Base-by-base conservation (phyloP, 345 rosid genomes). In the rapeseed (Brassica napus) region DNA sequence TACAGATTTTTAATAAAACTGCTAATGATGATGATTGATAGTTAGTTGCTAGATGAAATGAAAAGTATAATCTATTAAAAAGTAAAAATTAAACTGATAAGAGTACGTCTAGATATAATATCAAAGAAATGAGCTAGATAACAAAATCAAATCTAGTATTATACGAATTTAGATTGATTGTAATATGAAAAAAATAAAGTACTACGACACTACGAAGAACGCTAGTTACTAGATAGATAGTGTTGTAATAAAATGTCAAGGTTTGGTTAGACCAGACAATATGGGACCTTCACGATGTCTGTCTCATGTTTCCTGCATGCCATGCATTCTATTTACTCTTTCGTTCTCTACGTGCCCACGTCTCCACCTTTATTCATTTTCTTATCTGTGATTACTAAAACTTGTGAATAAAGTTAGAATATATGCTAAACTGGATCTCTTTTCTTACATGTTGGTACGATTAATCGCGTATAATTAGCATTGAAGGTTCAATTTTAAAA, bases 251-350 rank as follows among this genome's bases (percentile, higher is more conserved):
- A 81, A 55, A 71, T 81, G 83, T 76, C 58, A 52, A 58, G 76
- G 65, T 81, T 81, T 65, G 73, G 77, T 65, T 81, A 63, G 80
- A 81, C 80, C 64, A 76, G 62, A 81, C 77, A 81, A 81, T 64
- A 75, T 81, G 83, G 73, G 83, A 66, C 77, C 83, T 76, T 76
- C 80, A 76, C 73, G 72, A 69, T 80, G 83, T 80, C 80, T 75
- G 80, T 80, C 76, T 81, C 83, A 65, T 81, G 83, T 81, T 81
- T 81, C 83, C 77, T 81, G 73, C 80, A 81, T 81, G 83, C 59
- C 77, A 75, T 81, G 80, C 83, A 81, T 65, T 74, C 55, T 65
- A 63, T 80, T 64, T 80, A 80, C 76, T 80, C 73, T 72, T 32
- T 32, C 34, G 21, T 78, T 72, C 77, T 79, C 73, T 75, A 70